A percentile compares a stretch with the other conserved stretches of the same genome.
Evolutionary conservation across 352 stramenopile species (phyloP).

Genomic region (Phytophthora boehmeriae): DNA sequence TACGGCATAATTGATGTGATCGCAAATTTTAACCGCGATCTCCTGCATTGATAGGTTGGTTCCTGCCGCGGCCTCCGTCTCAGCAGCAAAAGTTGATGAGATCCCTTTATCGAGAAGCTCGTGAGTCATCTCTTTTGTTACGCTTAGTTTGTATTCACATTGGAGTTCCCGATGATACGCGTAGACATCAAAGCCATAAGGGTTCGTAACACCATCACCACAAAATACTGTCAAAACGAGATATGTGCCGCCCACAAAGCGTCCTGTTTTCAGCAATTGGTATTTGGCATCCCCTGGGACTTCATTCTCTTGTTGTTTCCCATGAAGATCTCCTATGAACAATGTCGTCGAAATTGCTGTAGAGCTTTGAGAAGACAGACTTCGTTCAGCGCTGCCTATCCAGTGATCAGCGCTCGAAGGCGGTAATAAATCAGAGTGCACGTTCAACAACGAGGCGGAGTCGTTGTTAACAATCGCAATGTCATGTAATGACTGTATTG

Average conservation of each 20-base stretch:
- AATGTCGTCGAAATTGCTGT: slow-evolving; percentile 19
- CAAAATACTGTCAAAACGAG: slow-evolving; percentile 72
- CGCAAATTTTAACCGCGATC: slow-evolving; percentile 65
- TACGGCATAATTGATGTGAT: slow-evolving; percentile 56
- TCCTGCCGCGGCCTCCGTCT: slow-evolving; percentile 61
- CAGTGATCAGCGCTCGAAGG: slow-evolving; percentile 10
- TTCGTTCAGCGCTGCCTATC: slow-evolving; percentile 4
- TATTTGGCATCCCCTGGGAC: slow-evolving; percentile 45
- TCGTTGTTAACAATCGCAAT: slow-evolving; percentile 12
- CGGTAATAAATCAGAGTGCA: slow-evolving; percentile 3
- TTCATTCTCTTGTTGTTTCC: slow-evolving; percentile 22
- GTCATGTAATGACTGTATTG: slow-evolving; percentile 41
- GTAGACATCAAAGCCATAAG: slow-evolving; percentile 75
- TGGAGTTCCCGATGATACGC: slow-evolving; percentile 52
- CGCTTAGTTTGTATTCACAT: slow-evolving; percentile 53
- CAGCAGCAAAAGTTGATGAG: slow-evolving; percentile 57
- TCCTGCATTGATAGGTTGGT: slow-evolving; percentile 79
- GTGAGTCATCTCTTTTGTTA: slow-evolving; percentile 72
- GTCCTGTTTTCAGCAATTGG: slow-evolving; percentile 65
- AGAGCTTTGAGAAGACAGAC: slow-evolving; percentile 11
- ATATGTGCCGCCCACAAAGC: slow-evolving; percentile 70
- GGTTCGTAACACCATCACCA: slow-evolving; percentile 64
- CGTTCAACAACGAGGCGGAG: slow-evolving; percentile 3
- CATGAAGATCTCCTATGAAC: slow-evolving; percentile 46
- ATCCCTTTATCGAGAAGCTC: slow-evolving; percentile 60